A percentile compares a stretch with the other conserved stretches of the same genome.
phyloP scores from a whole-genome alignment of 2,329 filamentous ascomycete species.

The Aspergillus unguis region DNA sequence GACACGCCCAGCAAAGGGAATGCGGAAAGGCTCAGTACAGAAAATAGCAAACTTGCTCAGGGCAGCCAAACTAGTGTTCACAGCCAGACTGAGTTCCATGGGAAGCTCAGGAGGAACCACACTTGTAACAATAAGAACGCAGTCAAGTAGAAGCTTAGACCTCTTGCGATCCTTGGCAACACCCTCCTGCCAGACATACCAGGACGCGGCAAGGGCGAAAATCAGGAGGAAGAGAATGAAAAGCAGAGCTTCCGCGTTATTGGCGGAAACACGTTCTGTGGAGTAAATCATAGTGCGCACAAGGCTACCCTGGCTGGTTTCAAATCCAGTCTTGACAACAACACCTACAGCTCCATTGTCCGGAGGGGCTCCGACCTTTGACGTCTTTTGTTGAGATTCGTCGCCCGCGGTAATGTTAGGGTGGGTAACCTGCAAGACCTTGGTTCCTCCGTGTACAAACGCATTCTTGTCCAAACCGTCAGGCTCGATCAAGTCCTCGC shows the following conservation, averaged over 20 bases:
- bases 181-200: conserved; percentile 99
- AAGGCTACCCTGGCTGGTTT: conserved; percentile 95
- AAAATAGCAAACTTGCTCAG: conserved; percentile 95
- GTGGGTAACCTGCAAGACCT: conserved; percentile 92
- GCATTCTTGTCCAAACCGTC: conserved; percentile 95
- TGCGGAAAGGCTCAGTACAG: conserved; percentile 97
- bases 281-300: conserved; percentile 99
- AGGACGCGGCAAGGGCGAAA: conserved; percentile 94
- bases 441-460: conserved; percentile 95
- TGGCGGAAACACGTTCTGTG: conserved; percentile 96
- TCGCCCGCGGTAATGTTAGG: conserved; percentile 67
- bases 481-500: conserved; percentile 73
- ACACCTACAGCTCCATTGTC: conserved; percentile 93
- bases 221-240: conserved; percentile 96
- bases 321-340: conserved; percentile 95
- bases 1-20: conserved; percentile 91
- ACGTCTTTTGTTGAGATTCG: conserved; percentile 65
- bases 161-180: conserved; percentile 92
- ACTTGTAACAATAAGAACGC: conserved; percentile 94
- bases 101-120: conserved; percentile 97
- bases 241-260: conserved; percentile 91
- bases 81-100: conserved; percentile 95
- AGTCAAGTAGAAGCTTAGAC: conserved; percentile 95
- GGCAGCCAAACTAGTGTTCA: conserved; percentile 94
- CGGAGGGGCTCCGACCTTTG: conserved; percentile 77